Percentiles rank a stretch among this genome's conserved stretches.
Evolutionary conservation across 1,284 basidiomycete species (phyloP).

Genomic region (Tremellales sp.): DNA sequence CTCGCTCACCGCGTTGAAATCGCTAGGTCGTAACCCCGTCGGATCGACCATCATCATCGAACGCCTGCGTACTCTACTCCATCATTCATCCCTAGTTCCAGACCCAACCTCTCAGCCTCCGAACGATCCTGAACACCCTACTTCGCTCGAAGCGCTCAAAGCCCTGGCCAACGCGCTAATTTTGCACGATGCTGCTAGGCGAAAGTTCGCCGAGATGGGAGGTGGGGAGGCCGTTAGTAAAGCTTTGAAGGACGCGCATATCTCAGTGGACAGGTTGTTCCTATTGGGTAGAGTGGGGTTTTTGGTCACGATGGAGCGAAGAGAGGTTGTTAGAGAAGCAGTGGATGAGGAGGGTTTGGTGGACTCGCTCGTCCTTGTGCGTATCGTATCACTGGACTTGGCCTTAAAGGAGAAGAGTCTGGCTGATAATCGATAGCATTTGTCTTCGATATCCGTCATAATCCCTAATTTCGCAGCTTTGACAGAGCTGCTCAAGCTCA

Average conservation of each 20-base stretch:
- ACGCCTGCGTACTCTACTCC: not conserved
- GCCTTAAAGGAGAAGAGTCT: not conserved
- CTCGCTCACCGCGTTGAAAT: constrained; percentile 71
- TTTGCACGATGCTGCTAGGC: constrained; percentile 27
- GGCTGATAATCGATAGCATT: constrained; percentile 13
- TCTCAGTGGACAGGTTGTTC: constrained; percentile 25
- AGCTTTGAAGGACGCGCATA: constrained; percentile 16
- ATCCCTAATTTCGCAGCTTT: constrained; percentile 28
- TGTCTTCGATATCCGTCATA: constrained; percentile 10
- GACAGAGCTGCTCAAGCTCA: constrained; percentile 43
- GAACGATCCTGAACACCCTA: not conserved
- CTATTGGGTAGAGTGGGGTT: constrained; percentile 41
- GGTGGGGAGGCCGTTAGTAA: constrained; percentile 25
- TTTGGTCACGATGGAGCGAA: constrained; percentile 33
- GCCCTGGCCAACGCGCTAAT: constrained; percentile 37
- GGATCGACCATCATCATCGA: constrained; percentile 49
- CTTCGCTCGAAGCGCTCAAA: constrained; percentile 32
- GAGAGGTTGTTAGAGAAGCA: constrained; percentile 24
- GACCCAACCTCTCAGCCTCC: not conserved
- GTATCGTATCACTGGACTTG: constrained; percentile 4
- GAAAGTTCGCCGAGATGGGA: constrained; percentile 19
- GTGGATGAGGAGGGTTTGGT: constrained; percentile 36
- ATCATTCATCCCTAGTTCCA: not conserved
- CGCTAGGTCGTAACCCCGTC: constrained; percentile 64
- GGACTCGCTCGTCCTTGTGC: constrained; percentile 32